These are phyloP conservation scores for Amylostereum areolatum DNA, from an alignment of 1,284 basidiomycete species.

Conservation along the genomic window DNA sequence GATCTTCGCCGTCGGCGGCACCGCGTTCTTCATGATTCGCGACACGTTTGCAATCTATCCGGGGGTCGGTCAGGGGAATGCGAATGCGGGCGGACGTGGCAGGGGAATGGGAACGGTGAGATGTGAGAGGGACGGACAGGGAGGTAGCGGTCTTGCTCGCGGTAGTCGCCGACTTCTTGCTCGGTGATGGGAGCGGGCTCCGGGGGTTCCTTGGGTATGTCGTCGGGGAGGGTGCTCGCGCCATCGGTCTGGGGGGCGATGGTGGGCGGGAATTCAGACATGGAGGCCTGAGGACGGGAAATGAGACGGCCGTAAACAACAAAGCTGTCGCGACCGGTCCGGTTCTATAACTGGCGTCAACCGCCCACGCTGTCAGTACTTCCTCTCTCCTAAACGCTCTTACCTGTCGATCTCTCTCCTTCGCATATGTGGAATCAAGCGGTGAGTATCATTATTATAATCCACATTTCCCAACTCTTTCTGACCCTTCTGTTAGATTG, in stretches of 20 bases:
- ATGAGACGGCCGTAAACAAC: too few species aligned
- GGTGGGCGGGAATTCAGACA: constrained; percentile 48
- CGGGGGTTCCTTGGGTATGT: constrained; percentile 38
- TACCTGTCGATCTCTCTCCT: too few species aligned
- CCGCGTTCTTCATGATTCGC: constrained; percentile 88
- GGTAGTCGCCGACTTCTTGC: constrained; percentile 86
- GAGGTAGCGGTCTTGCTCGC: constrained; percentile 88
- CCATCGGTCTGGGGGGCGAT: constrained; percentile 53
- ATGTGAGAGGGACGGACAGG: constrained; percentile 52
- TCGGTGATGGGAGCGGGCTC: constrained; percentile 77
- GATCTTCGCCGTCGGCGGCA: constrained; percentile 91
- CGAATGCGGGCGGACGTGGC: not conserved
- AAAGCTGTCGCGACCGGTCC: too few species aligned
- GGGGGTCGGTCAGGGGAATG: not conserved
- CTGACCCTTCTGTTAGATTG: too few species aligned
- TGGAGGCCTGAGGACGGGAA: constrained; percentile 16
- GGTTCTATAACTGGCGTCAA: too few species aligned
- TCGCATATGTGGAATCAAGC: too few species aligned
- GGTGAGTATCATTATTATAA: too few species aligned
- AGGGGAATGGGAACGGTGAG: constrained; percentile 2
- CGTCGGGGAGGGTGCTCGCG: constrained; percentile 17
- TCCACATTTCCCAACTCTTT: too few species aligned
- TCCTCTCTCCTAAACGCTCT: too few species aligned
- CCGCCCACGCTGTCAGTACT: too few species aligned
- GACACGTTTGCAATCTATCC: constrained; percentile 92